These are phyloP conservation scores for Dryadomyces sulphureus DNA, from an alignment of 2,329 filamentous ascomycete genomes.

Conservation along the genomic window DNA sequence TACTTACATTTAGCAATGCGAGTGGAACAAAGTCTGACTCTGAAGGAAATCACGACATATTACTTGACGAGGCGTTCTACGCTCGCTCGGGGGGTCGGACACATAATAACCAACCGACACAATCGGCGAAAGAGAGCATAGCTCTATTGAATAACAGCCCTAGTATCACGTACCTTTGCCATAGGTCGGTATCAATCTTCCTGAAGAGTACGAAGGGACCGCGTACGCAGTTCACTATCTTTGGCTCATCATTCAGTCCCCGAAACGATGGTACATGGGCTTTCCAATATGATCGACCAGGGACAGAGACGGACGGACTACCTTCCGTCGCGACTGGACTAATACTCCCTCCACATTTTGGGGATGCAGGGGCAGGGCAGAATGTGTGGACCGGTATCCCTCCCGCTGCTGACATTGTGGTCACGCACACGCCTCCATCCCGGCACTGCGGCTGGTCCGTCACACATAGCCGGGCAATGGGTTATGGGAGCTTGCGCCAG, in stretches of 20 bases:
- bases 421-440: constrained; percentile 56
- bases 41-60: constrained; percentile 61
- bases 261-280: constrained; percentile 39
- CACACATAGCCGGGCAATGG: constrained; percentile 24
- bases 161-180: constrained; percentile 49
- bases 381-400: constrained; percentile 40
- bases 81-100: constrained; percentile 33
- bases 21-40: no score
- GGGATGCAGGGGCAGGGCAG: constrained; percentile 37
- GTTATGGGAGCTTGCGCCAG: constrained; percentile 44
- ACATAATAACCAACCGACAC: constrained; percentile 39
- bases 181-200: constrained; percentile 37
- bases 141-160: constrained; percentile 36
- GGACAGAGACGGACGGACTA: constrained; percentile 15
- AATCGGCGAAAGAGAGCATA: constrained; percentile 38
- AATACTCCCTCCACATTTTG: background rate
- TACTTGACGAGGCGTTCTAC: constrained; percentile 51
- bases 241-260: constrained; percentile 56
- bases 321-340: constrained; percentile 60
- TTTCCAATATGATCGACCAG: constrained; percentile 40
- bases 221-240: constrained; percentile 47
- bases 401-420: constrained; percentile 39
- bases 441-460: constrained; percentile 39
- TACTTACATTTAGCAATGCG: no score
- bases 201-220: constrained; percentile 40